Conservation (phyloP, 139 green algal species). For the Micractinium conductrix region DNA sequence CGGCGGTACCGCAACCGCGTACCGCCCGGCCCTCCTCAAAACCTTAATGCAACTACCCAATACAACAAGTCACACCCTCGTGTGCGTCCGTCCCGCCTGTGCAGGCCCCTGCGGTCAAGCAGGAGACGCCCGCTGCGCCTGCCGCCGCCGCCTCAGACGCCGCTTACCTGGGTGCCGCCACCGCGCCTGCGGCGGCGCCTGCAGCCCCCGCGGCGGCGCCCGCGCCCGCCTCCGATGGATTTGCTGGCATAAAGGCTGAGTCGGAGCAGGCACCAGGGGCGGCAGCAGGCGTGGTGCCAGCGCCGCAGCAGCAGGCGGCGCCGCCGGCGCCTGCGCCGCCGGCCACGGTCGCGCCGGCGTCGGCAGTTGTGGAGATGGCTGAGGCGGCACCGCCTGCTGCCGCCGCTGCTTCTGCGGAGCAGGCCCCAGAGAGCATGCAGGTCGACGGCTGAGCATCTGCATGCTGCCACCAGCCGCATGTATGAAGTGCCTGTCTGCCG, state of each 20-base stretch:
- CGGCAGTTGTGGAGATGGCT: background rate
- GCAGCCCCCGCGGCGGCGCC: background rate
- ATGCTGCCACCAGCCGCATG: background rate
- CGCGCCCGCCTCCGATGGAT: background rate
- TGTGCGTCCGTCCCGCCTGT: background rate
- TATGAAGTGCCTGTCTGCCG: too few species aligned
- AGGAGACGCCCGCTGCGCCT: background rate
- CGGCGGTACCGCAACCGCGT: background rate
- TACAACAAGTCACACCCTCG: too few species aligned
- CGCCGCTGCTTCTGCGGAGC: background rate
- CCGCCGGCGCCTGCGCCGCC: background rate
- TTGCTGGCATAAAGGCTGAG: too few species aligned
- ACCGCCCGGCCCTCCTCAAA: background rate
- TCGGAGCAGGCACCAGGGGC: too few species aligned
- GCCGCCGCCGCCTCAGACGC: background rate
- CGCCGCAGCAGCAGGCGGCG: background rate
- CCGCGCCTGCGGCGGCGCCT: background rate
- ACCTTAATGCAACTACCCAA: background rate
- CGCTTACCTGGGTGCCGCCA: background rate
- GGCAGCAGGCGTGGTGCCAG: too few species aligned
- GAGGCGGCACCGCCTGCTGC: background rate
- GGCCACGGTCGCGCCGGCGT: background rate
- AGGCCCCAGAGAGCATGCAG: background rate
- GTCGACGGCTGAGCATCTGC: conserved; percentile 5
- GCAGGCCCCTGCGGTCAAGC: background rate